Conservation (phyloP, 139 green algal genomes). For the Ettlia oleoabundans region DNA sequence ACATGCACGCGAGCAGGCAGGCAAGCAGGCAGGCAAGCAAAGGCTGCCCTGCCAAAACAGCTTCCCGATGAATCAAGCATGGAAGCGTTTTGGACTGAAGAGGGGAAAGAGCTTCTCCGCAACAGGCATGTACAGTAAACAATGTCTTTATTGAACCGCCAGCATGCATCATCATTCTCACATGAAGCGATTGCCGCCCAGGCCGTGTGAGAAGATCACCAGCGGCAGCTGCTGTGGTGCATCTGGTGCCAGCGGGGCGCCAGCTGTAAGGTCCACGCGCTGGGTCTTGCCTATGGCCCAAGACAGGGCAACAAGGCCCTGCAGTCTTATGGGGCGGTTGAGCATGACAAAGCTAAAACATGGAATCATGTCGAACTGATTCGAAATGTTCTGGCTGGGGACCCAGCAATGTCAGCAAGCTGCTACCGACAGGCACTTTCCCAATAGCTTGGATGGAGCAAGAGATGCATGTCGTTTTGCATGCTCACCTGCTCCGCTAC, state of each 20-base stretch:
- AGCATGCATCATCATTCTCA: constrained; percentile 9
- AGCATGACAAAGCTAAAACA: too few species aligned
- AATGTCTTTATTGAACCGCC: background rate
- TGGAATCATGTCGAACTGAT: too few species aligned
- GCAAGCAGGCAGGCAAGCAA: background rate
- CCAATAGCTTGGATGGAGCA: background rate
- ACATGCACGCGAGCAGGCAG: background rate
- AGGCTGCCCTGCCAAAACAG: too few species aligned
- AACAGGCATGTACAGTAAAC: background rate
- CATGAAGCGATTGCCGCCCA: constrained; percentile 63
- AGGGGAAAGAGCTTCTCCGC: too few species aligned
- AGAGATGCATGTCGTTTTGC: background rate
- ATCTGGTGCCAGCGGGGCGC: constrained; percentile 16
- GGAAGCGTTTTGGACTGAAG: background rate
- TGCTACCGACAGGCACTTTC: too few species aligned
- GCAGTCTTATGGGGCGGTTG: background rate
- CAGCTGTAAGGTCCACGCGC: constrained; percentile 6
- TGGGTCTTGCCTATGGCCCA: constrained; percentile 1
- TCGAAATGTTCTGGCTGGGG: too few species aligned
- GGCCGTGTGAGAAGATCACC: constrained; percentile 62
- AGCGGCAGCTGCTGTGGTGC: constrained; percentile 26
- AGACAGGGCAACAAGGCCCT: background rate
- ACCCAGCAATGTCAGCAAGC: too few species aligned
- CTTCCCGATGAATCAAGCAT: background rate
- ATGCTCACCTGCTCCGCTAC: background rate